Percentiles rank a stretch among this genome's conserved stretches.
Conservation (phyloP, 2,329 filamentous ascomycete species). For the Fusarium sp. region DNA sequence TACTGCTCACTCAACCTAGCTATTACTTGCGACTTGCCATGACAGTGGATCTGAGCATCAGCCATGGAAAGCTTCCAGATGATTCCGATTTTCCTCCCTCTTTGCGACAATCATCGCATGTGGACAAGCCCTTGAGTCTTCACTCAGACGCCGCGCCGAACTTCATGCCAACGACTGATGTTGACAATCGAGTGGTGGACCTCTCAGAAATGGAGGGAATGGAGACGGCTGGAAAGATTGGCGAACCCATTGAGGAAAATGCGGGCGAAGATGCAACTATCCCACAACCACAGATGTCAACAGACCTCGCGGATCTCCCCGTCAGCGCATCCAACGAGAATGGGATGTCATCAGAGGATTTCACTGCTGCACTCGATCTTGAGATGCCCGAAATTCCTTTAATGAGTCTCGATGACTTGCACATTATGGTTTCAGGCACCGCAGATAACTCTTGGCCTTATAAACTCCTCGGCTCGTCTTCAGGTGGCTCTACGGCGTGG, state of each 20-base stretch:
- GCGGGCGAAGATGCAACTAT: neutral
- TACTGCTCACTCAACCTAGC: constrained; percentile 30
- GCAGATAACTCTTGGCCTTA: neutral
- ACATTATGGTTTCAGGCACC: neutral
- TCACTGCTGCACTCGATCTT: neutral
- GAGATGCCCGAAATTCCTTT: neutral
- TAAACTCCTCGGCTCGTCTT: neutral
- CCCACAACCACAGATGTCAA: neutral
- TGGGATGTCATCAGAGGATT: neutral
- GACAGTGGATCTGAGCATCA: constrained; percentile 42
- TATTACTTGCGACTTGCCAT: constrained; percentile 36
- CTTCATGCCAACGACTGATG: neutral
- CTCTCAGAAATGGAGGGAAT: constrained; percentile 5
- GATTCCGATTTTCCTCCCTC: constrained; percentile 40
- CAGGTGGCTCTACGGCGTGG: neutral
- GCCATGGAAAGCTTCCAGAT: constrained; percentile 37
- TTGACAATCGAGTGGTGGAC: neutral
- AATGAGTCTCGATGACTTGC: neutral
- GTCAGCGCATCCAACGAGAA: neutral
- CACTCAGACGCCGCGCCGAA: neutral
- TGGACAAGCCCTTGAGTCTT: accelerated
- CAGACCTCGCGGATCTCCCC: neutral
- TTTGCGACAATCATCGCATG: constrained; percentile 8
- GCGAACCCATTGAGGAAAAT: neutral
- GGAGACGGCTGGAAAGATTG: neutral